Evolutionary conservation across 768 basidiomycete species (phyloP), one percentile per base, ranked within the genome.

Genomic region (Naganishia friedmannii): DNA sequence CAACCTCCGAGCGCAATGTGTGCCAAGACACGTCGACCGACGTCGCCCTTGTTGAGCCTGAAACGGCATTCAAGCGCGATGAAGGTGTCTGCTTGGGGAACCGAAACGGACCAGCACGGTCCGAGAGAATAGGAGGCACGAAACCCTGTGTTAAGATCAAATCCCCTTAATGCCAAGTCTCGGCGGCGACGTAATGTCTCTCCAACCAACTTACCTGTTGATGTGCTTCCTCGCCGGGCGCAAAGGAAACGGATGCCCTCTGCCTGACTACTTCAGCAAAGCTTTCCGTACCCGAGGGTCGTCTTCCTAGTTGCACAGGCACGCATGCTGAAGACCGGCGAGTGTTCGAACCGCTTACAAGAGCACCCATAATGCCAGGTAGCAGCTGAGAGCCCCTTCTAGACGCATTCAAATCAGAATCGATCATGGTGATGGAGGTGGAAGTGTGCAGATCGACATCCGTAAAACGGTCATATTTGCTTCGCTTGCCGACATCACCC

Each of bases 371-470:
- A n/a, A 21, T n/a, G n/a, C 21, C 48, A 21, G 48, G n/a, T n/a
- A 21, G 48, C 7, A 23, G 6, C 13, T 51, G 48, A 7, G 48
- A 51, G 7, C n/a, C n/a, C 23, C 48, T 21, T 13, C 48, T 51
- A 6, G 48, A 51, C 48, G 15, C 32, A 17, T 39, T 58, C 57
- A 58, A 39, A 12, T 58, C 57, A 5, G 57, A 58, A 23, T 58
- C 57, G 8, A 58, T 21, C 34, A 58, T 34, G 1, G 57, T 58
- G 12, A 34, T 12, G 19, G 57, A 58, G n/a, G 29, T 58, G 17
- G 29, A 58, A 12, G 57, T 58, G 28, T 34, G 57, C 6, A 58
- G 57, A 12, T 58, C 57, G 32, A 58, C 6, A 7, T 34, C 29
- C 6, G 54, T 7, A 56, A 32, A 34, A 6, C 29, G 8, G 17